Evolutionary conservation across 208 protist genomes (phyloP), one percentile per base, ranked within the genome.

Genomic region (Angomonas deanei): DNA sequence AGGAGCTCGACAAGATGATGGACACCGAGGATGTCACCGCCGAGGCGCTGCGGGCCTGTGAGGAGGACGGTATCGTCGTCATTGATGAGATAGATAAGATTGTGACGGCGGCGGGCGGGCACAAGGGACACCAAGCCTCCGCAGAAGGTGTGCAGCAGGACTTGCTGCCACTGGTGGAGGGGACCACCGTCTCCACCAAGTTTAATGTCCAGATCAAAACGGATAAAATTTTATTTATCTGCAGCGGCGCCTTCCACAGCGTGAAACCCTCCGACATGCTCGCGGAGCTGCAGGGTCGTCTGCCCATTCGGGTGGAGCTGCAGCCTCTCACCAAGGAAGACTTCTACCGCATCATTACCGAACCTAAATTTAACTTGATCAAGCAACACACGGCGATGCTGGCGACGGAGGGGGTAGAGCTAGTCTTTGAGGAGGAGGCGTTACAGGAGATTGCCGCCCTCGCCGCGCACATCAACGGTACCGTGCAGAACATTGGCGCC

Each of bases 61-160:
- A 99, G 82, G 86, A 98, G 76, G 94, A 99, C 71, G 98, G 97
- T 60, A 99, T 99, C 66, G 97, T 99, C 0, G 97, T 99, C 33
- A 98, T 99, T 60, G 98, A 99, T 71, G 98, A 99, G 69, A 99
- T 99, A 61, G 98, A 99, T 84, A 99, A 99, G 82, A 98, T 99
- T 64, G 93, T 97, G 57, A 95, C 88, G 15, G 80, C 88, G 0
- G 74, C 86, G 0, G 89, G 90, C 19, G 84, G 83, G 31, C 93
- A 91, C 75, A 92, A 95, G 63, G 88, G 90, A 2, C 86, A 93
- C 57, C 94, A 98, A 75, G 96, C 96, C 5, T 94, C 80, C 30
- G 86, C 92, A 24, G 97, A 99, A 66, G 97, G 97, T 57, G 98
- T 99, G 5, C 98, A 99, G 84, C 92, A 98, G 73, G 98, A 99